A percentile compares a stretch with the other conserved stretches of the same genome.
Evolutionary conservation across 208 protist genomes (phyloP).

Genomic region (Novymonas esmeraldas): DNA sequence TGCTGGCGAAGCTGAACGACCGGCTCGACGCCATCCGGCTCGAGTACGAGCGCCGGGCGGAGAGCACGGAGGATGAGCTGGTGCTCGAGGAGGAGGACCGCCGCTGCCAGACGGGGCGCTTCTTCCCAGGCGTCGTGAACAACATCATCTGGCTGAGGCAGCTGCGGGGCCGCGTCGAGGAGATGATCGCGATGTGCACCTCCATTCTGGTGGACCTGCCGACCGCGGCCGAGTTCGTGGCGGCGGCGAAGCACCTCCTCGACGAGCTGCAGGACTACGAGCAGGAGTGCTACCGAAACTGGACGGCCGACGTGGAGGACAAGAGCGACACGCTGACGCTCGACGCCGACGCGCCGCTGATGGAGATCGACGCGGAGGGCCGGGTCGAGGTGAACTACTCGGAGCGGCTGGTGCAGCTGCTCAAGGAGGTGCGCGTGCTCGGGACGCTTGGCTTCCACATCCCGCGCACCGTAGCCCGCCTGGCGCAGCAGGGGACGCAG

Average conservation of each 20-base stretch:
- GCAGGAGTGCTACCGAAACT: constrained; percentile 81
- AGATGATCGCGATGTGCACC: constrained; percentile 81
- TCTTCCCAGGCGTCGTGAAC: constrained; percentile 92
- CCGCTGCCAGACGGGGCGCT: constrained; percentile 86
- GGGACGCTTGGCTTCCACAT: constrained; percentile 75
- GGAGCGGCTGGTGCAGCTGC: constrained; percentile 88
- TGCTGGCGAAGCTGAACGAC: constrained; percentile 91
- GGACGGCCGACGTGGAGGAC: constrained; percentile 79
- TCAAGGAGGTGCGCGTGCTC: constrained; percentile 91
- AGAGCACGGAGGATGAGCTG: constrained; percentile 72
- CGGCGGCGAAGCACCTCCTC: constrained; percentile 52
- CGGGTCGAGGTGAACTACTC: constrained; percentile 89
- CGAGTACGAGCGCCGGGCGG: constrained; percentile 86
- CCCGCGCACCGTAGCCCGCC: constrained; percentile 50
- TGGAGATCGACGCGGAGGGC: constrained; percentile 85
- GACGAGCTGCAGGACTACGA: constrained; percentile 91
- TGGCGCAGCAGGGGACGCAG: constrained; percentile 78
- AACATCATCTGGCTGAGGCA: constrained; percentile 92
- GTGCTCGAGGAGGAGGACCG: constrained; percentile 87
- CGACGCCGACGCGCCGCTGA: constrained; percentile 81
- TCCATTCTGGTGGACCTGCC: constrained; percentile 80
- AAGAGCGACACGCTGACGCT: constrained; percentile 67
- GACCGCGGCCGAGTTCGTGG: constrained; percentile 65
- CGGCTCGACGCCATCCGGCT: constrained; percentile 79
- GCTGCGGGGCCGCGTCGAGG: constrained; percentile 70